Conservation (phyloP, 108 stramenopile species). For the Pseudonitzschia delicatissima region DNA sequence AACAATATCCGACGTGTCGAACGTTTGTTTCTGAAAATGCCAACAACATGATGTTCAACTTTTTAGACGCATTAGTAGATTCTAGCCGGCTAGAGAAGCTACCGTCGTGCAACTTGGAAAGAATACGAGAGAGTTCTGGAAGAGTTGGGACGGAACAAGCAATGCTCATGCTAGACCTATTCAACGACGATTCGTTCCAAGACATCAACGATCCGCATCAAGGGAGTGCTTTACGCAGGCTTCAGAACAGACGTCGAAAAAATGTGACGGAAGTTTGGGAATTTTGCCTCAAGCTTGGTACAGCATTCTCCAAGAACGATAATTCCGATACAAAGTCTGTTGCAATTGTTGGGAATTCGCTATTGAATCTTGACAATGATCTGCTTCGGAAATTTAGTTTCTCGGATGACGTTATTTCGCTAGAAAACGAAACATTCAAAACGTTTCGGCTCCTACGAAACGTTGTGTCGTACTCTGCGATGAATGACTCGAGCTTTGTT, state of each 20-base stretch:
- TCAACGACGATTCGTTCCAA: constrained; percentile 19
- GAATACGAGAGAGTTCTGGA: constrained; percentile 20
- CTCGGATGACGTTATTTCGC: constrained; percentile 5
- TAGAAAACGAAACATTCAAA: constrained; percentile 31
- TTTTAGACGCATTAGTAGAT: constrained; percentile 21
- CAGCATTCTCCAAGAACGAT: constrained; percentile 7
- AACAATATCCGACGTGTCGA: constrained; percentile 1
- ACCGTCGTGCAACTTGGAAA: constrained; percentile 28
- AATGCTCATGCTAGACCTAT: constrained; percentile 16
- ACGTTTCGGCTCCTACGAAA: constrained; percentile 17
- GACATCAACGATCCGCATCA: not conserved
- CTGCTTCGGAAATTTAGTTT: not conserved
- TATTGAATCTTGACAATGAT: constrained; percentile 18
- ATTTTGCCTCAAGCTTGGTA: constrained; percentile 9
- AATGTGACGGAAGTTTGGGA: constrained; percentile 18
- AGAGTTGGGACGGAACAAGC: constrained; percentile 13
- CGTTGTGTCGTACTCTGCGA: constrained; percentile 8
- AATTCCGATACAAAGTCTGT: not conserved
- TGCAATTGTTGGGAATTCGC: not conserved
- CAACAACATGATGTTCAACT: constrained; percentile 2
- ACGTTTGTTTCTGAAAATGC: constrained; percentile 13
- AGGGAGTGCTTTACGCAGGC: not conserved
- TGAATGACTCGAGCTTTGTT: not conserved
- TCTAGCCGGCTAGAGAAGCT: constrained; percentile 24
- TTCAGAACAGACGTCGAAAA: constrained; percentile 11